Percentiles rank a stretch among this genome's conserved stretches.
Evolutionary conservation across 257 asterid genomes (phyloP).

Genomic region (Fraxinus anomala): DNA sequence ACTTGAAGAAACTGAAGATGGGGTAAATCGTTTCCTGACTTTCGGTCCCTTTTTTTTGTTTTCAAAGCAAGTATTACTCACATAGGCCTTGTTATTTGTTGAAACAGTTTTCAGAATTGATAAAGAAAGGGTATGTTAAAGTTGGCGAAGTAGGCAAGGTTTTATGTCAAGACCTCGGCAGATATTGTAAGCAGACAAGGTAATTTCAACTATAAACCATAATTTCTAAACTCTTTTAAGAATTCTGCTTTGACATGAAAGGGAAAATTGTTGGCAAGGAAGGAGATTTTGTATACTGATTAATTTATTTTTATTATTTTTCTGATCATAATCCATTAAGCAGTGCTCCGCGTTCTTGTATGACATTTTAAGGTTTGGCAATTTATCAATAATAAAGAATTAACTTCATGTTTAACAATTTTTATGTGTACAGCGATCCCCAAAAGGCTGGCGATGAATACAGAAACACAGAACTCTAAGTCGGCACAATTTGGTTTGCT

Average conservation of each 20-base stretch:
- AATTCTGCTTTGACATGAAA: conserved; percentile 1
- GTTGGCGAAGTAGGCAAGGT: conserved; percentile 80
- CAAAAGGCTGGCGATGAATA: conserved; percentile 29
- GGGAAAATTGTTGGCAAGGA: background rate
- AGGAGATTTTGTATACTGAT: background rate
- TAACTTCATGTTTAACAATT: background rate
- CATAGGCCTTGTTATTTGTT: conserved; percentile 20
- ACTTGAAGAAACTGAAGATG: conserved; percentile 94
- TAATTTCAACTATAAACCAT: conserved; percentile 24
- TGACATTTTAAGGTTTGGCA: background rate
- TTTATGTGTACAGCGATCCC: conserved; percentile 33
- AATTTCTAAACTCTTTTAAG: background rate
- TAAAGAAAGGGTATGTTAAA: conserved; percentile 70
- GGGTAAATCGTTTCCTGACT: conserved; percentile 48
- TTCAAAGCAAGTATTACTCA: background rate
- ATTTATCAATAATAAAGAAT: background rate
- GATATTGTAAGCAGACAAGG: conserved; percentile 64
- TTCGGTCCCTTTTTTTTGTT: background rate
- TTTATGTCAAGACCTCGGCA: conserved; percentile 74
- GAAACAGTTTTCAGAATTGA: conserved; percentile 68
- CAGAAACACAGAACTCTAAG: conserved; percentile 45
- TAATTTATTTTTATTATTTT: background rate
- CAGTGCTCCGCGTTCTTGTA: background rate
- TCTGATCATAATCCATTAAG: background rate
- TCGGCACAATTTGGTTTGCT: no score